phyloP scores from a whole-genome alignment of 148 eudicot genomes.

The Agrostemma githago region DNA sequence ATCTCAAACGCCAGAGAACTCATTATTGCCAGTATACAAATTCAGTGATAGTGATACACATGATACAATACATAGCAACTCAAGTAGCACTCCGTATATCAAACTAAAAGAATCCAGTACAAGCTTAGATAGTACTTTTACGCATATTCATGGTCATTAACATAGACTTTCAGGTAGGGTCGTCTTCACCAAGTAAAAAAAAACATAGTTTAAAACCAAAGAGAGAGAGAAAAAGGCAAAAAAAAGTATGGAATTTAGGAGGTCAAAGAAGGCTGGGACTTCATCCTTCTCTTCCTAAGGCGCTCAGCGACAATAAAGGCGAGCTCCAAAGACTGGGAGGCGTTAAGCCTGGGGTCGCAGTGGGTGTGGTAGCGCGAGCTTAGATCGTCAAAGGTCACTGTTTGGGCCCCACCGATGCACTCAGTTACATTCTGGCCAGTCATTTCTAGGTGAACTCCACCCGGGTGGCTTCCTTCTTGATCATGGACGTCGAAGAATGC shows the following conservation, averaged over 20 bases:
- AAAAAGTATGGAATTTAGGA: constrained; percentile 2
- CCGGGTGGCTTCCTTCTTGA: constrained; percentile 68
- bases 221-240: background rate
- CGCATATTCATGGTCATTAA: constrained; percentile 21
- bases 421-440: constrained; percentile 49
- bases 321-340: constrained; percentile 59
- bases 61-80: constrained; percentile 12
- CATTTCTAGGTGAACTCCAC: constrained; percentile 68
- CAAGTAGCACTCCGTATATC: background rate
- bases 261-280: constrained; percentile 28
- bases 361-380: constrained; percentile 55
- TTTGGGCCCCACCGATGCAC: constrained; percentile 53
- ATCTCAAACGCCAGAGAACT: constrained; percentile 26
- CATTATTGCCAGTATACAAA: constrained; percentile 21
- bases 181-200: background rate
- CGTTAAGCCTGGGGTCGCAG: constrained; percentile 60
- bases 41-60: background rate
- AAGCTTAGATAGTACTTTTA: constrained; percentile 11
- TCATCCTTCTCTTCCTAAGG: constrained; percentile 52
- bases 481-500: constrained; percentile 69
- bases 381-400: constrained; percentile 53
- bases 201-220: background rate
- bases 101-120: constrained; percentile 20
- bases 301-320: constrained; percentile 66
- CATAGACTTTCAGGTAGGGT: constrained; percentile 6